These are phyloP conservation scores for Leccinum colubrinum DNA, from an alignment of 1,284 basidiomycete genomes.

Conservation along the genomic window DNA sequence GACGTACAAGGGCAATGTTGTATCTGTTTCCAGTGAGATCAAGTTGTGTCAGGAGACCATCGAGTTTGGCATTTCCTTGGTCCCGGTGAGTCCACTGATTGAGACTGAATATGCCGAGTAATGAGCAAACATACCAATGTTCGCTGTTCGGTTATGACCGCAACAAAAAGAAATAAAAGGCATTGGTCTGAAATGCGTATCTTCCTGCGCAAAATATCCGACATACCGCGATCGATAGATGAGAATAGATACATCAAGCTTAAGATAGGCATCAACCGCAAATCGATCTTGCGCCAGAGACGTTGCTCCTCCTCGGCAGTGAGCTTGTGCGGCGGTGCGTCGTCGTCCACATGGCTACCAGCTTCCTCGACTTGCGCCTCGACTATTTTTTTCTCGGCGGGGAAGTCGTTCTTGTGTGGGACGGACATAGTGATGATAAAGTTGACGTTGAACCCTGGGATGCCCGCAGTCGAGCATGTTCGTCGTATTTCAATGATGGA, in stretches of 20 bases:
- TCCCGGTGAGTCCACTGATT: background rate
- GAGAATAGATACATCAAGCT: slow-evolving; percentile 63
- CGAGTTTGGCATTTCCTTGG: slow-evolving; percentile 63
- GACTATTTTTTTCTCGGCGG: background rate
- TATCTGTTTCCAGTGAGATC: slow-evolving; percentile 56
- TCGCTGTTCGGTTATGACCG: slow-evolving; percentile 37
- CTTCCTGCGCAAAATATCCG: background rate
- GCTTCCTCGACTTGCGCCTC: background rate
- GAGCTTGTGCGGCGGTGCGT: slow-evolving; percentile 7
- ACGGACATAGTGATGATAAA: background rate
- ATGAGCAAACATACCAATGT: slow-evolving; percentile 45
- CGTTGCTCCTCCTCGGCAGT: slow-evolving; percentile 47
- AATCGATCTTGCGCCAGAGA: slow-evolving; percentile 65
- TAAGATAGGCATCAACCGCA: slow-evolving; percentile 62
- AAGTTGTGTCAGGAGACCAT: slow-evolving; percentile 54
- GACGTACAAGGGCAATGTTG: slow-evolving; percentile 62
- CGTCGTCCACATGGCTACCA: background rate
- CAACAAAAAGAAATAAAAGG: background rate
- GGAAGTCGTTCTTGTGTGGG: background rate
- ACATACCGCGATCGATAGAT: slow-evolving; percentile 54
- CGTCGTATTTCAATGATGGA: background rate
- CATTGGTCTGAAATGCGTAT: background rate
- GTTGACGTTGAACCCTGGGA: background rate
- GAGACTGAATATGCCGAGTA: background rate
- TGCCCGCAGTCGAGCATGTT: background rate